Conservation (phyloP, 2,329 filamentous ascomycete genomes). For the Massarina eburnea region DNA sequence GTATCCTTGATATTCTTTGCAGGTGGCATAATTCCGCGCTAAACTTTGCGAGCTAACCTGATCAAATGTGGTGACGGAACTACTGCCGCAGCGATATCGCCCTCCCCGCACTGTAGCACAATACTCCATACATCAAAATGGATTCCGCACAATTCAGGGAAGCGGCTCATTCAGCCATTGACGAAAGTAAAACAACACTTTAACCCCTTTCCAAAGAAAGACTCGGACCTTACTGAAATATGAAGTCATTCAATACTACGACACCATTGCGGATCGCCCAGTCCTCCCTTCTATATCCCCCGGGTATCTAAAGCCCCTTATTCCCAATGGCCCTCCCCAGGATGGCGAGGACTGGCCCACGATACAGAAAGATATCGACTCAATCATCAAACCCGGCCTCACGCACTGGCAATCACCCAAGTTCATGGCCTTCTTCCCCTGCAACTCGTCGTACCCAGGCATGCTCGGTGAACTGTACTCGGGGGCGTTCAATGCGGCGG, state of each 20-base stretch:
- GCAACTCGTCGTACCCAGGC: conserved; percentile 75
- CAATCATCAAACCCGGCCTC: conserved; percentile 85
- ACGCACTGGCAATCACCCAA: conserved; percentile 93
- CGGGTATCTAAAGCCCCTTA: conserved; percentile 79
- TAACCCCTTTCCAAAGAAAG: background rate
- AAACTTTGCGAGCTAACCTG: too few species aligned
- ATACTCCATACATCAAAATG: conserved; percentile 54
- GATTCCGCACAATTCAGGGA: conserved; percentile 75
- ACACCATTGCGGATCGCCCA: conserved; percentile 67
- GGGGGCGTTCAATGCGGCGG: conserved; percentile 82
- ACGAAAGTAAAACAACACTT: conserved; percentile 65
- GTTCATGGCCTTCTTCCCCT: conserved; percentile 95
- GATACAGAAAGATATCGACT: conserved; percentile 81
- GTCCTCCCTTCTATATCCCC: conserved; percentile 79
- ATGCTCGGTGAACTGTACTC: conserved; percentile 94
- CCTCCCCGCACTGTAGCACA: too few species aligned
- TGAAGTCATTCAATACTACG: conserved; percentile 80
- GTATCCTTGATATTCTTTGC: too few species aligned
- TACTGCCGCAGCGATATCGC: too few species aligned
- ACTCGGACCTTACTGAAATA: conserved; percentile 1
- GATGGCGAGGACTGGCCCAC: conserved; percentile 72
- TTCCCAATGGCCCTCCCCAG: conserved; percentile 67
- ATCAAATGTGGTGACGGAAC: too few species aligned
- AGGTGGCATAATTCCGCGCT: too few species aligned
- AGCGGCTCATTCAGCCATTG: conserved; percentile 75